Base-by-base conservation (phyloP, 345 rosid species). In the Microcos paniculata region DNA sequence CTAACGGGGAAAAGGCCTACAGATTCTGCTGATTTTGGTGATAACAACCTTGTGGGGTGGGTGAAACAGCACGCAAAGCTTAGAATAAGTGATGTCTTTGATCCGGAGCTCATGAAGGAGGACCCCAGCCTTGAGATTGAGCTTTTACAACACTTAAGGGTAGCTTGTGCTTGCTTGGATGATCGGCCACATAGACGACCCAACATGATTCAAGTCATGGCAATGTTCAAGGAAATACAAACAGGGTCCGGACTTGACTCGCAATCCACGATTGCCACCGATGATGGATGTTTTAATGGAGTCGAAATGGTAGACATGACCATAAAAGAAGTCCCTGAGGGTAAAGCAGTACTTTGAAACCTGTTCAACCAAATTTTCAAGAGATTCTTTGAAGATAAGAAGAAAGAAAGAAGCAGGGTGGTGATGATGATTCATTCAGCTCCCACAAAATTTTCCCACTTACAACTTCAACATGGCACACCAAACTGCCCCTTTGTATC, bases 21-120 rank as follows among this genome's bases (percentile, higher is more conserved):
- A 0, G 97, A 96, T 82, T 92, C 99, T 2, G 89, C 95, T 0
- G 98, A 94, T 81, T 96, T 96, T 6, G 99, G 99, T 16, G 99
- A 96, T 83, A 94, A 96, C 78, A 96, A 96, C 79, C 89, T 96
- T 26, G 99, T 96, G 0, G 99, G 99, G 59, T 96, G 99, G 99
- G 98, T 96, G 63, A 96, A 90, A 77, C 97, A 90, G 82, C 97
- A 94, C 0, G 98, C 95, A 0, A 96, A 91, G 62, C 76, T 91
- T 73, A 87, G 71, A 77, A 81, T 89, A 33, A 91, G 85, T n/a
- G 88, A 96, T 16, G 97, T 96, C 3, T 90, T 96, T 1, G 99
- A 96, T 83, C 95, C 89, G 0, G 88, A 77, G 70, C 87, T 96
- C 2, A 69, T 90, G 84, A 91, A 86, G 71, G 97, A 92, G 77